Percentiles rank a stretch among this genome's conserved stretches.
Evolutionary conservation across 257 asterid species (phyloP).

Genomic region (Solanum appendiculatum): DNA sequence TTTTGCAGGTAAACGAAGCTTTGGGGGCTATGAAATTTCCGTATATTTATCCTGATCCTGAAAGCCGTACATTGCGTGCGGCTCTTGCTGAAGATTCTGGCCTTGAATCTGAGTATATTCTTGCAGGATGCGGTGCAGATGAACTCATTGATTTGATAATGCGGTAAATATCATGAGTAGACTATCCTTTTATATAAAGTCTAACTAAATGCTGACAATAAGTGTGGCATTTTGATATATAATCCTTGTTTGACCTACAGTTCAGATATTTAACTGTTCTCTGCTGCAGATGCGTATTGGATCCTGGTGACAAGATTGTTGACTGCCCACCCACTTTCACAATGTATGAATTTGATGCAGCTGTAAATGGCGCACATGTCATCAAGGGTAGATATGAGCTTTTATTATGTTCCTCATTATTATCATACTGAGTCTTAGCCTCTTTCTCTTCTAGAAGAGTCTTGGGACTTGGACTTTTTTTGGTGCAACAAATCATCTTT

Average conservation of each 20-base stretch:
- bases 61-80: slow-evolving; percentile 84
- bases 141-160: slow-evolving; percentile 93
- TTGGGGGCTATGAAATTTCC: slow-evolving; percentile 84
- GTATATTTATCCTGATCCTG: slow-evolving; percentile 94
- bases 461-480: background rate
- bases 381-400: slow-evolving; percentile 48
- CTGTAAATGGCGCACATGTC: slow-evolving; percentile 87
- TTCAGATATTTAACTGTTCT: background rate
- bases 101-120: slow-evolving; percentile 80
- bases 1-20: slow-evolving; percentile 77
- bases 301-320: slow-evolving; percentile 88
- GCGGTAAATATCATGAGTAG: slow-evolving; percentile 43
- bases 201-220: background rate
- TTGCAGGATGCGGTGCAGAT: slow-evolving; percentile 96
- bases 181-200: background rate
- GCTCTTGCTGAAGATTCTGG: slow-evolving; percentile 97
- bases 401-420: background rate
- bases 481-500: background rate
- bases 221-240: background rate
- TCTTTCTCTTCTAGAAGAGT: background rate
- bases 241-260: background rate
- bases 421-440: background rate
- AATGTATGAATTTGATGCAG: slow-evolving; percentile 98
- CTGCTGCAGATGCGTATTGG: slow-evolving; percentile 70
- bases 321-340: slow-evolving; percentile 99